Evolutionary conservation across 78 protist species (phyloP).

Genomic region (Paulinella micropora): DNA sequence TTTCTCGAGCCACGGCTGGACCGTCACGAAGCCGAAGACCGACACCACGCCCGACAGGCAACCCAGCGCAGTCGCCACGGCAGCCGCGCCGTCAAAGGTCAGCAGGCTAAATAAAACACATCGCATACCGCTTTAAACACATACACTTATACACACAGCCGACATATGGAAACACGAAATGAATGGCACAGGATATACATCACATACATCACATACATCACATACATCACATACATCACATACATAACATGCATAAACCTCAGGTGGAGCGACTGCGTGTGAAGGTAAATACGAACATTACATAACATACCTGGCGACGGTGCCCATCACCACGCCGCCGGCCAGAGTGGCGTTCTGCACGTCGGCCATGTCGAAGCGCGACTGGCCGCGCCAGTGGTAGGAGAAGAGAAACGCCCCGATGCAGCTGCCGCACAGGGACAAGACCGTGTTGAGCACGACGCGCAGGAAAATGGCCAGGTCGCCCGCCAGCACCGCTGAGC

Average conservation of each 20-base stretch:
- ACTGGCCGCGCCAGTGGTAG: not conserved
- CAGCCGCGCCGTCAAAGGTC: no score
- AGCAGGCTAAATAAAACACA: no score
- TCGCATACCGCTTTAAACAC: not conserved
- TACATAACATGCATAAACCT: not conserved
- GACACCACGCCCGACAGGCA: no score
- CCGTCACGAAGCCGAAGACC: not conserved
- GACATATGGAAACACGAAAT: not conserved
- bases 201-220: not conserved
- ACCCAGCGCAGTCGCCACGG: no score
- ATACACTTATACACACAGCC: not conserved
- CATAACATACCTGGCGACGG: no score
- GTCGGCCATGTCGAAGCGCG: conserved; percentile 3
- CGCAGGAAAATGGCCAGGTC: conserved; percentile 20
- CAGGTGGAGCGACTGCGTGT: no score
- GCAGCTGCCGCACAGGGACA: not conserved
- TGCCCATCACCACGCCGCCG: conserved; percentile 82
- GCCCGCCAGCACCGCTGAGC: conserved; percentile 58
- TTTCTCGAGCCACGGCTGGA: not conserved
- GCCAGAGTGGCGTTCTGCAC: conserved; percentile 78
- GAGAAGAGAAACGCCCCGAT: not conserved
- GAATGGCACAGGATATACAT: not conserved
- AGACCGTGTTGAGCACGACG: not conserved
- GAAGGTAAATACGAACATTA: no score
- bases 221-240: not conserved